Evolutionary conservation across 306 rosid species (phyloP), one percentile per base, ranked within the genome.

Genomic region (Elaeagnus macrophylla): DNA sequence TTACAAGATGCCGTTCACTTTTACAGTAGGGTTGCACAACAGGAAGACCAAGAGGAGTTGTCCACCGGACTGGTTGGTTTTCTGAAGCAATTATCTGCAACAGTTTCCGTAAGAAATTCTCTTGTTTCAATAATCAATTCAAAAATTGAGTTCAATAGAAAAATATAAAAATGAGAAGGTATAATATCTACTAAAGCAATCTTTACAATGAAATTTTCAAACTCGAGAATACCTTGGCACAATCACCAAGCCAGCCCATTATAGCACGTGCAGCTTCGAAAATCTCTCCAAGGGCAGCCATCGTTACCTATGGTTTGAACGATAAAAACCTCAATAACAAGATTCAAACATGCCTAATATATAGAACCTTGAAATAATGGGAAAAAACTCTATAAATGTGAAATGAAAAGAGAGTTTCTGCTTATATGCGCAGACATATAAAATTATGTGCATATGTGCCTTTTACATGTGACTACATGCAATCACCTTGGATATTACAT

Each of bases 41-140:
- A 66, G 96, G 96, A 71, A 87, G 94, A 69, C 94, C 96, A 18
- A 87, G 89, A 60, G 96, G 96, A 64, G 96, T 83, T 49, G 83
- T 87, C 89, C 96, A 87, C 46, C 73, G 67, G 65, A 87, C 96
- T 63, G 96, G 87, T 64, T 81, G 83, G 75, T 87, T 87, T 67
- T 83, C 89, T 52, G 69, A 65, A 61, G 89, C 84, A 71, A 87
- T 81, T 53, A 83, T 81, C 96, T 83, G 74, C 49, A 65, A 45
- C 15, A 56, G 70, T 36, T 54, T 73, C 56, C 50, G 69, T 42
- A 17, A 40, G 32, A 3, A 25, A 25, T 25, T 25, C 2, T 20
- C 32, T 20, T 20, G 32, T 20, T 20, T 20, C 32, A 20, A 20
- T 1, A 1, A 1, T 20, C 32, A 20, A 20, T 20, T 20, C 19